Percentiles rank a stretch among this genome's conserved stretches.
Evolutionary conservation across 1,284 basidiomycete species (phyloP).

Genomic region (Leccinum angustisporum): DNA sequence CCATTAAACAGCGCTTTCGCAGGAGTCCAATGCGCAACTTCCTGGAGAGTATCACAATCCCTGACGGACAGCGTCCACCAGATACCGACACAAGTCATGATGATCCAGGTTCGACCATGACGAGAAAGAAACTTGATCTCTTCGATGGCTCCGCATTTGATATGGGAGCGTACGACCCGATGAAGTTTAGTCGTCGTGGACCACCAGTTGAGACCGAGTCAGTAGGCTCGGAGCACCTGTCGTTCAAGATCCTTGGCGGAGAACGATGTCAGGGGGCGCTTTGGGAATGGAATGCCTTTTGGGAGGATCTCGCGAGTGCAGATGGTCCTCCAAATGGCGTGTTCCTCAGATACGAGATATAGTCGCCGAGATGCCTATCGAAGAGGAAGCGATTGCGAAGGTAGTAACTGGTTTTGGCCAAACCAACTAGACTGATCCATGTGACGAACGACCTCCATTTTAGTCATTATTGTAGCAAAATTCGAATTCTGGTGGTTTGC

Average conservation of each 20-base stretch:
- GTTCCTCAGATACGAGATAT: constrained; percentile 41
- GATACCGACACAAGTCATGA: constrained; percentile 56
- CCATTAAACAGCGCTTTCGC: constrained; percentile 51
- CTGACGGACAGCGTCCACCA: constrained; percentile 57
- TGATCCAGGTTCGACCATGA: constrained; percentile 41
- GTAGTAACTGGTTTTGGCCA: constrained; percentile 20
- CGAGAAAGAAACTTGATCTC: constrained; percentile 55
- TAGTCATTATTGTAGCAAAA: constrained; percentile 34
- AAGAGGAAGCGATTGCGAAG: constrained; percentile 14
- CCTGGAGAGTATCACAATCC: constrained; percentile 38
- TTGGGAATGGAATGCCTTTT: constrained; percentile 49
- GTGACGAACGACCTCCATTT: constrained; percentile 35
- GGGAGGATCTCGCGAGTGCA: constrained; percentile 43
- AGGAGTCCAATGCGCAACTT: constrained; percentile 50
- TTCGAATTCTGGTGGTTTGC: constrained; percentile 23
- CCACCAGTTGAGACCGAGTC: constrained; percentile 51
- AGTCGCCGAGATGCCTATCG: constrained; percentile 52
- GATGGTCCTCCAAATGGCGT: constrained; percentile 56
- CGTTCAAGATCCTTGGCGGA: constrained; percentile 43
- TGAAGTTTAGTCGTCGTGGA: constrained; percentile 25
- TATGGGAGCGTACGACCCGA: constrained; percentile 27
- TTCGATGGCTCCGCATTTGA: constrained; percentile 44
- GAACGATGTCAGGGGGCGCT: constrained; percentile 32
- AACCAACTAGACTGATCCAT: constrained; percentile 27
- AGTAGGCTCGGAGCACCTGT: constrained; percentile 42